Percentiles rank a stretch among this genome's conserved stretches.
These are phyloP conservation scores for Bretschneidera sinensis DNA, from an alignment of 345 rosid genomes.

Conservation along the genomic window DNA sequence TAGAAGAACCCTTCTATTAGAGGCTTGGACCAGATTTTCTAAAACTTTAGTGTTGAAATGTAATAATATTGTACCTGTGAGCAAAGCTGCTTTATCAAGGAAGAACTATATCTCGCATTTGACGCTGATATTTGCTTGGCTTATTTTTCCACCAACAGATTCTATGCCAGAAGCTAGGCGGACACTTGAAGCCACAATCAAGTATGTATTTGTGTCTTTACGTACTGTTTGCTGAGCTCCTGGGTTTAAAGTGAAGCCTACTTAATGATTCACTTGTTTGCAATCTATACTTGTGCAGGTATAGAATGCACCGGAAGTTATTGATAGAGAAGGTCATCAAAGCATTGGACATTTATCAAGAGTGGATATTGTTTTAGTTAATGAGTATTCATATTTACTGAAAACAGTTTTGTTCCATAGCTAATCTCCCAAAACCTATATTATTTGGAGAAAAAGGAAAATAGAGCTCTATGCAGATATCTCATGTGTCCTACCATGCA, in stretches of 20 bases:
- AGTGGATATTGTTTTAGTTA: slow-evolving; percentile 49
- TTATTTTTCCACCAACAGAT: slow-evolving; percentile 32
- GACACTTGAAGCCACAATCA: slow-evolving; percentile 57
- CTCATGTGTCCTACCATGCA: slow-evolving; percentile 1
- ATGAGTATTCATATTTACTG: background rate
- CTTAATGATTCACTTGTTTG: background rate
- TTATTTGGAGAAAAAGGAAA: too few relatives aligned
- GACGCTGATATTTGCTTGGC: background rate
- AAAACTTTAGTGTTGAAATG: too few relatives aligned
- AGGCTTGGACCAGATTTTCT: too few relatives aligned
- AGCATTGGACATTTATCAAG: slow-evolving; percentile 78
- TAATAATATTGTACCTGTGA: too few relatives aligned
- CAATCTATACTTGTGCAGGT: slow-evolving; percentile 30
- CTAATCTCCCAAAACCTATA: background rate
- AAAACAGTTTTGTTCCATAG: slow-evolving; percentile 18
- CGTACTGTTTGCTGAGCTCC: background rate
- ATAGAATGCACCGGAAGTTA: slow-evolving; percentile 75
- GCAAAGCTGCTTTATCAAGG: too few relatives aligned
- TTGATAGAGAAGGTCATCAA: slow-evolving; percentile 60
- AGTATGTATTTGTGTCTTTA: slow-evolving; percentile 25
- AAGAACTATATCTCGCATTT: too few relatives aligned
- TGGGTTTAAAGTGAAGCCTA: slow-evolving; percentile 2
- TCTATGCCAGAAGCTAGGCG: slow-evolving; percentile 50
- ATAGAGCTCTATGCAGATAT: background rate
- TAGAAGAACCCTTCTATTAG: background rate